phyloP scores from a whole-genome alignment of 2,329 filamentous ascomycete species.

The Ciborinia camelliae region DNA sequence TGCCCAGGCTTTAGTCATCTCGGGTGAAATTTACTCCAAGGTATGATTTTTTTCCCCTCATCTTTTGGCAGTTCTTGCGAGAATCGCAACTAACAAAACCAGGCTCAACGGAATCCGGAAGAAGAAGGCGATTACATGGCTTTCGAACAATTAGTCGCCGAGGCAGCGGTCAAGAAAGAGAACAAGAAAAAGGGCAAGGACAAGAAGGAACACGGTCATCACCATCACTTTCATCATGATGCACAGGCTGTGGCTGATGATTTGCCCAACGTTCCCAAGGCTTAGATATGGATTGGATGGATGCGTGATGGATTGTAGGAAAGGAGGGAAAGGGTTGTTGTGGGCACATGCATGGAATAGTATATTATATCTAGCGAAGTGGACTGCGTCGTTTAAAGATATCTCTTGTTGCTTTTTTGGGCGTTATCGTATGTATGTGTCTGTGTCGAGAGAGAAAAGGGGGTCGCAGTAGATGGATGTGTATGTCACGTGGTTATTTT shows the following conservation, averaged over 20 bases:
- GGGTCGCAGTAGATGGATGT: neutral
- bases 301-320: neutral
- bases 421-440: neutral
- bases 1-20: conserved; percentile 82
- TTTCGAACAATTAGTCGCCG: conserved; percentile 95
- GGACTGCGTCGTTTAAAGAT: neutral
- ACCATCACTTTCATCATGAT: conserved; percentile 37
- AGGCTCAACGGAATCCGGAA: conserved; percentile 87
- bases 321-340: neutral
- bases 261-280: conserved; percentile 41
- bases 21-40: conserved; percentile 85
- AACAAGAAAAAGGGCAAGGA: conserved; percentile 67
- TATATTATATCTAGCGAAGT: neutral
- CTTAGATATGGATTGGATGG: conserved; percentile 16
- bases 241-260: conserved; percentile 38
- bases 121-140: conserved; percentile 99
- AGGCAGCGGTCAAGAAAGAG: conserved; percentile 93
- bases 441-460: neutral
- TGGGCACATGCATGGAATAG: neutral
- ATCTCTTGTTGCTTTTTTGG: neutral
- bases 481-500: neutral
- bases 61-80: no score
- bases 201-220: conserved; percentile 32
- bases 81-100: conserved; percentile 20
- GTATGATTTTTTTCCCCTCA: conserved; percentile 48